These are phyloP conservation scores for Lepiota venenata DNA, from an alignment of 768 basidiomycete genomes.

Conservation along the genomic window DNA sequence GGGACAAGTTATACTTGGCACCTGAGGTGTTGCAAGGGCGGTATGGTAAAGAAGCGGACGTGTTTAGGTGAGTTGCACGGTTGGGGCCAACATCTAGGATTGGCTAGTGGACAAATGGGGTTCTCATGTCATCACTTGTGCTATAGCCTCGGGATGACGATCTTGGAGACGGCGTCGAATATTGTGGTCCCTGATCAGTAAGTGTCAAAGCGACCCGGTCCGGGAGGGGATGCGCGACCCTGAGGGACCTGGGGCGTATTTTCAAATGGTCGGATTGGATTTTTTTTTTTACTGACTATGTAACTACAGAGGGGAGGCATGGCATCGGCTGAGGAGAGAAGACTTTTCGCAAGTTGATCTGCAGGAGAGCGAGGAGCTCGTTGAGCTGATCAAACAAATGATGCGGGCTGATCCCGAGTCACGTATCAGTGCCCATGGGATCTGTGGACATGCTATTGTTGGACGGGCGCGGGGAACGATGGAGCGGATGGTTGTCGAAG, in stretches of 20 bases:
- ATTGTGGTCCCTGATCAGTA: slow-evolving; percentile 96
- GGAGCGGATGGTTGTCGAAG: slow-evolving; percentile 44
- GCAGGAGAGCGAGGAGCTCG: slow-evolving; percentile 60
- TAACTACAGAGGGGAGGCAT: slow-evolving; percentile 74
- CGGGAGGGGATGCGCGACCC: slow-evolving; percentile 8
- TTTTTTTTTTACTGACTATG: slow-evolving; percentile 29
- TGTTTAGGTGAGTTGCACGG: slow-evolving; percentile 79
- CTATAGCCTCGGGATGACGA: slow-evolving; percentile 87
- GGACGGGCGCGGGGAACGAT: slow-evolving; percentile 59
- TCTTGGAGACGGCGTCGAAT: slow-evolving; percentile 94
- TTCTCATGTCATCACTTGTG: slow-evolving; percentile 37
- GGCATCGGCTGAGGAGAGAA: slow-evolving; percentile 90
- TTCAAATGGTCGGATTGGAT: slow-evolving; percentile 13
- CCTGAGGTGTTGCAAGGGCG: slow-evolving; percentile 91
- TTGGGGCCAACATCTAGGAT: slow-evolving; percentile 20
- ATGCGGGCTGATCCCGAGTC: slow-evolving; percentile 67
- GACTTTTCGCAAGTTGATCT: slow-evolving; percentile 87
- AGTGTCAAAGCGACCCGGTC: slow-evolving; percentile 33
- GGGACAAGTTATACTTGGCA: slow-evolving; percentile 95
- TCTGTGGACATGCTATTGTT: slow-evolving; percentile 64
- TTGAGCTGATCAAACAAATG: slow-evolving; percentile 68
- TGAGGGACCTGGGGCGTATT: too few species aligned
- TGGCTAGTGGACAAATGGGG: slow-evolving; percentile 8
- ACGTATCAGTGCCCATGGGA: slow-evolving; percentile 53
- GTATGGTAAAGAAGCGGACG: slow-evolving; percentile 93